Conservation (phyloP, 208 protist genomes). For the Wallacemonas rigidus region DNA sequence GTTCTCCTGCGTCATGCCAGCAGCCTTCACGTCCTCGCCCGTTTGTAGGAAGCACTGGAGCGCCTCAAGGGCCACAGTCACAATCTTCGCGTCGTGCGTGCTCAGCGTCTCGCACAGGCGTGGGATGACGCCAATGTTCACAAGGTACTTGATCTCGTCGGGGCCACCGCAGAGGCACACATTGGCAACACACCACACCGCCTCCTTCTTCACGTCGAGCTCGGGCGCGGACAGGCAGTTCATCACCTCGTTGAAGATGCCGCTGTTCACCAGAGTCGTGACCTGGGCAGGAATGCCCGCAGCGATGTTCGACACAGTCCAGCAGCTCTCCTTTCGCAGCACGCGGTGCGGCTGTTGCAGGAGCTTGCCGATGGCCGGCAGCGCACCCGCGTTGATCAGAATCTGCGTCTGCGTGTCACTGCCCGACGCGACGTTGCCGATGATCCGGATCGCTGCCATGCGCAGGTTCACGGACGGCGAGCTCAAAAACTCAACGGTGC, state of each 20-base stretch:
- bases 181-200: slow-evolving; percentile 98
- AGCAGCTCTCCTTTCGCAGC: slow-evolving; percentile 98
- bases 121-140: slow-evolving; percentile 87
- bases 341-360: slow-evolving; percentile 82
- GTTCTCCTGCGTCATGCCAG: slow-evolving; percentile 50
- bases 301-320: slow-evolving; percentile 99
- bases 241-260: slow-evolving; percentile 94
- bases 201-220: slow-evolving; percentile 98
- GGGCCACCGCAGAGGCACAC: slow-evolving; percentile 90
- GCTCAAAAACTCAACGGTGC: slow-evolving; percentile 94
- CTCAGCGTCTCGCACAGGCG: slow-evolving; percentile 94
- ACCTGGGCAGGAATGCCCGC: slow-evolving; percentile 96
- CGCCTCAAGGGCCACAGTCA: slow-evolving; percentile 95
- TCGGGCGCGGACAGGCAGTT: slow-evolving; percentile 84
- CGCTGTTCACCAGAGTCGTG: slow-evolving; percentile 86
- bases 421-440: slow-evolving; percentile 99
- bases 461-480: slow-evolving; percentile 71
- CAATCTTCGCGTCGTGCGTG: slow-evolving; percentile 89
- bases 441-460: slow-evolving; percentile 95
- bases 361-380: slow-evolving; percentile 79
- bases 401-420: slow-evolving; percentile 96
- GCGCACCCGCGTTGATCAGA: slow-evolving; percentile 92
- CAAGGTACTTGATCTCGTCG: slow-evolving; percentile 92
- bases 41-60: slow-evolving; percentile 95
- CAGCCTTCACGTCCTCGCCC: slow-evolving; percentile 56